phyloP scores from a whole-genome alignment of 2,329 filamentous ascomycete genomes.

The Geoglossum cookeanum region DNA sequence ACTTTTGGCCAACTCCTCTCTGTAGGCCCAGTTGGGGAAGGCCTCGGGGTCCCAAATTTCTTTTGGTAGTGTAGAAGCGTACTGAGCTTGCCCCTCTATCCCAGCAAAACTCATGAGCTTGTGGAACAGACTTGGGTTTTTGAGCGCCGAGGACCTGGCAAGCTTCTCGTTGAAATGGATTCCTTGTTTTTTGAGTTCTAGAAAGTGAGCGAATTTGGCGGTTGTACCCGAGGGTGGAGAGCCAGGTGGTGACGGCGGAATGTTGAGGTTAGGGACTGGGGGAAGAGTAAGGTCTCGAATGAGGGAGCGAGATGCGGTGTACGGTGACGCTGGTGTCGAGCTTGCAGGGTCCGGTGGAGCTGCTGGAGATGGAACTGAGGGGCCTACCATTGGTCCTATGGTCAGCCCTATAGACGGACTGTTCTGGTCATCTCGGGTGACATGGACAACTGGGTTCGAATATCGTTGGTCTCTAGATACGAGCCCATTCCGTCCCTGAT shows the following conservation, averaged over 20 bases:
- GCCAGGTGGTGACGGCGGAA: conserved; percentile 53
- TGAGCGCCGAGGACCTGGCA: conserved; percentile 43
- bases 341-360: conserved; percentile 3
- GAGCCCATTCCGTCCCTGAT: background rate
- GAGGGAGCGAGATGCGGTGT: conserved; percentile 42
- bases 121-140: conserved; percentile 52
- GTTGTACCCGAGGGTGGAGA: conserved; percentile 33
- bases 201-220: conserved; percentile 53
- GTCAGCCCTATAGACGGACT: conserved; percentile 4
- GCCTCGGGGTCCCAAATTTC: conserved; percentile 38
- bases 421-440: background rate
- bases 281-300: conserved; percentile 59
- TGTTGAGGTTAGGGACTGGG: conserved; percentile 48
- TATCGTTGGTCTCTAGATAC: background rate
- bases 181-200: conserved; percentile 56
- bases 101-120: conserved; percentile 54
- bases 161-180: conserved; percentile 64
- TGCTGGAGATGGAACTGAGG: conserved; percentile 9
- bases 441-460: background rate
- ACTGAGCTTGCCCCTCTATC: conserved; percentile 37
- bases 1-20: conserved; percentile 24
- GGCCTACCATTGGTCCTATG: conserved; percentile 12
- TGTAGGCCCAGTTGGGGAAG: conserved; percentile 32
- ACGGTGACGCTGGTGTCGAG: conserved; percentile 38
- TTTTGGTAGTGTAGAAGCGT: conserved; percentile 39